Percentiles rank a stretch among this genome's conserved stretches.
Evolutionary conservation across 2,329 filamentous ascomycete species (phyloP).

Genomic region (Coniella lustricola): DNA sequence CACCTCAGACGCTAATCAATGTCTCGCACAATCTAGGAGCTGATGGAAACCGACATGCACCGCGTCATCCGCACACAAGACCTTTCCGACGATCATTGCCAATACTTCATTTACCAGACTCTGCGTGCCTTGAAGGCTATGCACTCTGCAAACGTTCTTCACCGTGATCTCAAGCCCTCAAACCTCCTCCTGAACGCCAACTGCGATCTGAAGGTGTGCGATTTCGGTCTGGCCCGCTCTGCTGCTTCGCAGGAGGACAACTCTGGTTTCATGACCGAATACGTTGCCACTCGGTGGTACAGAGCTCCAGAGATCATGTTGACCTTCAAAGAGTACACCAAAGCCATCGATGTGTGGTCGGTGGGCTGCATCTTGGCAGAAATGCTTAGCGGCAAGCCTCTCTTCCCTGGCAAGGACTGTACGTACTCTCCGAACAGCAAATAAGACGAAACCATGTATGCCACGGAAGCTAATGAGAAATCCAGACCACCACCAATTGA

Average conservation of each 20-base stretch:
- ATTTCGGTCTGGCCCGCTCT: constrained; percentile 92
- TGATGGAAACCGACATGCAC: constrained; percentile 99
- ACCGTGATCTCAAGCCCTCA: constrained; percentile 94
- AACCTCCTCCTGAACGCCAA: constrained; percentile 97
- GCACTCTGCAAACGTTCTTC: constrained; percentile 97
- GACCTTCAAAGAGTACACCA: constrained; percentile 99
- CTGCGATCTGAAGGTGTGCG: constrained; percentile 97
- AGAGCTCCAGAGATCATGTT: constrained; percentile 99
- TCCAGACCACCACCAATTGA: constrained; percentile 92
- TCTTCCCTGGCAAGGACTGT: constrained; percentile 99
- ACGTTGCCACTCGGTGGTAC: constrained; percentile 98
- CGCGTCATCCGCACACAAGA: constrained; percentile 97
- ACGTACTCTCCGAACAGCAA: constrained; percentile 32
- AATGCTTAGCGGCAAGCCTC: constrained; percentile 96
- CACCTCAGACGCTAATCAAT: not conserved
- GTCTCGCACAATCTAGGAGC: constrained; percentile 53
- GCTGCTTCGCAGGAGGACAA: constrained; percentile 98
- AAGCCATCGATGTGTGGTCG: constrained; percentile 98
- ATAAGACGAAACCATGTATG: not conserved
- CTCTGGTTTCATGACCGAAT: constrained; percentile 99
- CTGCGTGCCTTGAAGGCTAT: constrained; percentile 96
- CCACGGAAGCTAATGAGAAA: constrained; percentile 9
- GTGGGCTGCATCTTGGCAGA: constrained; percentile 97
- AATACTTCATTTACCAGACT: constrained; percentile 99
- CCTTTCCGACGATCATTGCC: constrained; percentile 97